phyloP scores from a whole-genome alignment of 1,139 yeast genomes.

The Saccharomycopsis hybrid region DNA sequence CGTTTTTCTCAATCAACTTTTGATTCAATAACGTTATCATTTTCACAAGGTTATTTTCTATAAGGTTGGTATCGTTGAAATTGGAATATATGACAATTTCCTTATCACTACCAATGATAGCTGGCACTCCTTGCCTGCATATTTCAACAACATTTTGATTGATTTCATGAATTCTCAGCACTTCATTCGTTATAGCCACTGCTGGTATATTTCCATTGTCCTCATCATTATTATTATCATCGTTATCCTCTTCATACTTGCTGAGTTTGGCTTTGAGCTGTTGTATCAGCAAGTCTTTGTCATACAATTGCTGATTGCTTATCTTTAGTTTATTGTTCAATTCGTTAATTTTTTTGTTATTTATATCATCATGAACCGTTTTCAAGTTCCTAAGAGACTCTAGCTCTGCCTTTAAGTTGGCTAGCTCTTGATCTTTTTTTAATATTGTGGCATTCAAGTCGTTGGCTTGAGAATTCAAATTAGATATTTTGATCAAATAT shows the following conservation, averaged over 20 bases:
- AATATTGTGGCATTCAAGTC: too few relatives aligned
- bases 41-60: slow-evolving; percentile 14
- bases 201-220: too few relatives aligned
- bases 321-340: slow-evolving; percentile 18
- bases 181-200: neutral
- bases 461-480: too few relatives aligned
- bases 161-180: neutral
- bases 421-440: slow-evolving; percentile 21
- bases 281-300: slow-evolving; percentile 12
- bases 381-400: slow-evolving; percentile 9
- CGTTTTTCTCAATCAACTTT: slow-evolving; percentile 12
- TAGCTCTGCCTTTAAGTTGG: slow-evolving; percentile 16
- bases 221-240: too few relatives aligned
- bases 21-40: slow-evolving; percentile 7
- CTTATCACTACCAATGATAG: neutral
- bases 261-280: slow-evolving; percentile 1
- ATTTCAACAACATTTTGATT: slow-evolving; percentile 2
- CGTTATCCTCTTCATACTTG: too few relatives aligned
- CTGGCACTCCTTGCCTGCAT: neutral
- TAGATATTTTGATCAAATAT: too few relatives aligned
- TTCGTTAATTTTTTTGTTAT: slow-evolving; percentile 17
- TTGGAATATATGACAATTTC: slow-evolving; percentile 8
- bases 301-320: slow-evolving; percentile 19
- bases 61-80: slow-evolving; percentile 5
- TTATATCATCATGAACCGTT: slow-evolving; percentile 19